phyloP scores from a whole-genome alignment of 2,329 filamentous ascomycete species.

The Botryotinia calthae region DNA sequence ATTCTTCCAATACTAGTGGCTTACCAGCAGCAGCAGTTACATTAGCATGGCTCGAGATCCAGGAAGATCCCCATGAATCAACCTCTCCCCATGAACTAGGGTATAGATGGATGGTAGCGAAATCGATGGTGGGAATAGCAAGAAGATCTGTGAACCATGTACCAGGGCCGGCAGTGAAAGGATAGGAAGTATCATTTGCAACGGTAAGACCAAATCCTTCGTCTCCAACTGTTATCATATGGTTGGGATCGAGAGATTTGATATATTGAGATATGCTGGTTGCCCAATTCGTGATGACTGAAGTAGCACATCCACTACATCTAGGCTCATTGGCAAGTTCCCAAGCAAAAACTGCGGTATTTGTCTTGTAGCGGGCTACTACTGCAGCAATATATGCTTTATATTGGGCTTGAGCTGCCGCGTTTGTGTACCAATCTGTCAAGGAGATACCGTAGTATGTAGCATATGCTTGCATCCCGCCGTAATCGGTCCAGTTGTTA shows the following conservation, averaged over 20 bases:
- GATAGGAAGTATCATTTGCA: conserved; percentile 43
- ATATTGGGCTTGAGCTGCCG: conserved; percentile 55
- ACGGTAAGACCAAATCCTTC: conserved; percentile 53
- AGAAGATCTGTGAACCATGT: conserved; percentile 48
- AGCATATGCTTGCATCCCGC: conserved; percentile 60
- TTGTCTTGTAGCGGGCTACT: conserved; percentile 58
- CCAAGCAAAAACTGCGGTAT: conserved; percentile 63
- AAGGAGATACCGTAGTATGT: conserved; percentile 50
- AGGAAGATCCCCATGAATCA: conserved; percentile 45
- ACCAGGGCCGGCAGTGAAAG: conserved; percentile 44
- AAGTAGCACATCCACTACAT: conserved; percentile 57
- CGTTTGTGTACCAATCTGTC: conserved; percentile 55
- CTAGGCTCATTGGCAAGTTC: conserved; percentile 68
- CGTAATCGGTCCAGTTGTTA: conserved; percentile 69
- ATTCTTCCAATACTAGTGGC: conserved; percentile 44
- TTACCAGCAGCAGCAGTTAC: conserved; percentile 42
- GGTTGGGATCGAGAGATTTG: conserved; percentile 59
- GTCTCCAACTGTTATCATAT: conserved; percentile 63
- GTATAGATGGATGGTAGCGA: conserved; percentile 54
- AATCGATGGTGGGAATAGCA: conserved; percentile 47
- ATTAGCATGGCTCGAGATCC: conserved; percentile 47
- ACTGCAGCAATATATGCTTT: conserved; percentile 57
- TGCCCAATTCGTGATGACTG: conserved; percentile 61
- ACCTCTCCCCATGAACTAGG: conserved; percentile 44
- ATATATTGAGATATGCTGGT: conserved; percentile 57